Evolutionary conservation across 2,329 filamentous ascomycete genomes (phyloP), one percentile per base, ranked within the genome.

Genomic region (Colletotrichum sp.): DNA sequence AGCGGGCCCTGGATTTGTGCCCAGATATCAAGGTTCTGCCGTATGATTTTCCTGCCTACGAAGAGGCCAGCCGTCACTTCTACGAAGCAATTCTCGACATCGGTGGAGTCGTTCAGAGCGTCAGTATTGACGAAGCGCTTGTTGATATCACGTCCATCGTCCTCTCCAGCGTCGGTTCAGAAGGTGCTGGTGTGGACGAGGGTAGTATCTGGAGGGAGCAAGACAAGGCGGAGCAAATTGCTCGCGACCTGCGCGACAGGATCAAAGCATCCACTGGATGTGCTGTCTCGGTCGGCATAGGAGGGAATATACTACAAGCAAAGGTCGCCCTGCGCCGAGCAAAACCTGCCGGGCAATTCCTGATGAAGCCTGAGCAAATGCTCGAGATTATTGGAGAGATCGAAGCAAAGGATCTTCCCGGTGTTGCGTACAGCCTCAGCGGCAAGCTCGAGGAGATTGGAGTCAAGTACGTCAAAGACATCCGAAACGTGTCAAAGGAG

Each of bases 91-190:
- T 99, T 13, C 84, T 98, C 38, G 90, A 91, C 8, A 87, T 95
- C 11, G 95, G 93, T 21, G 96, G 95, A 2, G 84, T 95, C 21
- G 95, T 98, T 0, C 97, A 99, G 81, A 98, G 97, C 79, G 96
- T 99, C 66, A 98, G 97, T 80, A 94, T 99, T 59, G 97, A 99
- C 77, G 97, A 99, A 83, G 97, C 95, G 2, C 88, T 99, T 9
- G 85, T 99, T 18, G 97, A 99, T 82, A 89, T 96, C 38, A 97
- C 94, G 5, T 86, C 86, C 5, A 84, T 94, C 5, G 94, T 97
- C 73, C 84, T 95, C 58, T 85, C 88, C 15, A 89, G 88, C 16
- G 89, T 90, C 13, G 92, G 91, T 4, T 94, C 93, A 2, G 90
- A 93, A 77, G 94, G 93, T 1, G 85, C 86, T 27, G 90, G 88